Conservation (phyloP, 257 asterid species). For the Solanum corneliomulleri region DNA sequence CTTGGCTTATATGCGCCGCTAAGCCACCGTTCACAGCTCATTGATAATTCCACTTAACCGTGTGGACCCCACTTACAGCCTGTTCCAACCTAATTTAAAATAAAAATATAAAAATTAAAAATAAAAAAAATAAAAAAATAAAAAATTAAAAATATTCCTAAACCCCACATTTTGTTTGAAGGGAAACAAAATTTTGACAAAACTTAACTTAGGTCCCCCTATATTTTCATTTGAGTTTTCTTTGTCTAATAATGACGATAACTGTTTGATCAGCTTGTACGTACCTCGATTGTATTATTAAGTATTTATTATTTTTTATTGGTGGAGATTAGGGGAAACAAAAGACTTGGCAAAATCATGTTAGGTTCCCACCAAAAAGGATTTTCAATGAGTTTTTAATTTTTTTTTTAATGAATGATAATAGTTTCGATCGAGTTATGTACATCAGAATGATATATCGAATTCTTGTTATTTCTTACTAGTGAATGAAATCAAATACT, state of each 20-base stretch:
- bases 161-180: not conserved
- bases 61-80: constrained; percentile 29
- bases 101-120: not conserved
- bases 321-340: not conserved
- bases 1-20: constrained; percentile 3
- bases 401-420: not conserved
- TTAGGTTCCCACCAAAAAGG: not conserved
- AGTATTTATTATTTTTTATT: not conserved
- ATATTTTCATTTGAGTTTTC: not conserved
- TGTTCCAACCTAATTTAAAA: constrained; percentile 4
- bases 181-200: not conserved
- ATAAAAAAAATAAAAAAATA: not conserved
- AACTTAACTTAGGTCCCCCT: not conserved
- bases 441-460: not conserved
- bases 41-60: not conserved
- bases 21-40: constrained; percentile 15
- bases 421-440: not conserved
- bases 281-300: not conserved
- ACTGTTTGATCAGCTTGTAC: not conserved
- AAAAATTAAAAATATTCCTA: not conserved
- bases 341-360: not conserved
- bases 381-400: not conserved
- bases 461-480: not conserved
- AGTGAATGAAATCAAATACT: not conserved
- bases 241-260: not conserved